Percentiles rank a stretch among this genome's conserved stretches.
These are phyloP conservation scores for Penicillium sp. DNA, from an alignment of 2,329 filamentous ascomycete genomes.

Conservation along the genomic window DNA sequence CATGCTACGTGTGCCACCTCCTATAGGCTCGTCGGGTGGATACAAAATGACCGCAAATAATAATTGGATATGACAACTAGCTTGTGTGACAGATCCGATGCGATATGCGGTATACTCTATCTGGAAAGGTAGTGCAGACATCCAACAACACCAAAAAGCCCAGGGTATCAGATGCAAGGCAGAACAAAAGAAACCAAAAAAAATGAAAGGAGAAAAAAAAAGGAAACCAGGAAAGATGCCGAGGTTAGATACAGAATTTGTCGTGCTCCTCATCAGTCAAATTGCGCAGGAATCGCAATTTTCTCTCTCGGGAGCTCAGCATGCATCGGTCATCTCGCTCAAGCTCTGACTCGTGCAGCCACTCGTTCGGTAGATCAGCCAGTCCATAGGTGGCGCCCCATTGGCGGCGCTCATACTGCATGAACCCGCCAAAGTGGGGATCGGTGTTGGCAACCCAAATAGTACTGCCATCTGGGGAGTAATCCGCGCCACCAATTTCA, in stretches of 20 bases:
- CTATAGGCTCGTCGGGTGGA: neutral
- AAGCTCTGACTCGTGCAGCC: conserved; percentile 36
- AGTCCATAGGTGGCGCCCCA: conserved; percentile 39
- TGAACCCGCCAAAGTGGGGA: conserved; percentile 45
- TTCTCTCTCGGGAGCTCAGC: conserved; percentile 34
- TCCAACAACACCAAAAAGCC: conserved; percentile 20
- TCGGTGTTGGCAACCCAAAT: conserved; percentile 49
- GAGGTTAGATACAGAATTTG: conserved; percentile 34
- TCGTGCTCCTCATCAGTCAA: conserved; percentile 37
- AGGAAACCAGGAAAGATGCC: neutral
- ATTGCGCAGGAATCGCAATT: conserved; percentile 35
- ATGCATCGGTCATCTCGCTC: conserved; percentile 39
- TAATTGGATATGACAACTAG: neutral
- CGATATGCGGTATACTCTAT: conserved; percentile 7
- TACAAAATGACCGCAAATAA: neutral
- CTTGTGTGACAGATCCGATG: neutral
- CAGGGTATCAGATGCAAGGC: conserved; percentile 25
- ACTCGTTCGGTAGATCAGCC: conserved; percentile 39
- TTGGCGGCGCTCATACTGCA: conserved; percentile 44
- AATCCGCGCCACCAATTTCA: conserved; percentile 47
- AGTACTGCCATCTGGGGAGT: conserved; percentile 40
- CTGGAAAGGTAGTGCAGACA: conserved; percentile 8
- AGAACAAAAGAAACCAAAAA: neutral
- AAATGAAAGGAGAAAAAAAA: neutral
- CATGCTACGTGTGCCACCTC: neutral